Percentiles rank a stretch among this genome's conserved stretches.
These are phyloP conservation scores for Monosporascus cannonballus DNA, from an alignment of 2,329 filamentous ascomycete species.

Conservation along the genomic window DNA sequence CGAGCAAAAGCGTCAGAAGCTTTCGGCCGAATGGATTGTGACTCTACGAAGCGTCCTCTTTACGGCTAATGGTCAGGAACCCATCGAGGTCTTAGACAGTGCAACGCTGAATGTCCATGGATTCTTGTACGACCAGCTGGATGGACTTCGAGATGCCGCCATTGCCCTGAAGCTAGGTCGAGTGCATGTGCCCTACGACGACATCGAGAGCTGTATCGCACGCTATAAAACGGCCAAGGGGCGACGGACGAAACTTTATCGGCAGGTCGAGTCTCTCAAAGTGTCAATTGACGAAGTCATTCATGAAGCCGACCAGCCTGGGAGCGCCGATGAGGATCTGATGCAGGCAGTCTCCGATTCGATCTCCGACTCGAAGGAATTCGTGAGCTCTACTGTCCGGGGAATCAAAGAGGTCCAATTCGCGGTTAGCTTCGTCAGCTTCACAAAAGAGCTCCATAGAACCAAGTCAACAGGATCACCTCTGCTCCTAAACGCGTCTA, in stretches of 20 bases:
- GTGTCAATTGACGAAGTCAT: constrained; percentile 67
- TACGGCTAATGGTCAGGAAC: constrained; percentile 76
- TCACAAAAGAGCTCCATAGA: constrained; percentile 72
- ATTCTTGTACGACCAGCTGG: constrained; percentile 74
- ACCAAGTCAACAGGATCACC: constrained; percentile 62
- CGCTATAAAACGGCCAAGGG: constrained; percentile 45
- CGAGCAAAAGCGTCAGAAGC: constrained; percentile 50
- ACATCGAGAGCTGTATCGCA: constrained; percentile 60
- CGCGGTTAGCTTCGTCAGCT: constrained; percentile 81
- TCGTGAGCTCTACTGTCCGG: constrained; percentile 80
- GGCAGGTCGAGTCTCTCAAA: constrained; percentile 43
- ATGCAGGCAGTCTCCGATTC: constrained; percentile 85
- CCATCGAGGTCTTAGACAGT: constrained; percentile 83
- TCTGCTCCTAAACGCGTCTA: constrained; percentile 78
- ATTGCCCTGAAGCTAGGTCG: constrained; percentile 87
- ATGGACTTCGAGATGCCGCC: constrained; percentile 84
- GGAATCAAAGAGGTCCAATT: constrained; percentile 97
- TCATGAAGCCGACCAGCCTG: constrained; percentile 64
- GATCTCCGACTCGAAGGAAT: constrained; percentile 89
- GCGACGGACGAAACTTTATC: constrained; percentile 25
- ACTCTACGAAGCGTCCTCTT: constrained; percentile 82
- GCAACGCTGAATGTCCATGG: constrained; percentile 87
- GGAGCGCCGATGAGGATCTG: constrained; percentile 60
- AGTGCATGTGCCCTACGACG: constrained; percentile 85
- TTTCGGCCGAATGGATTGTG: constrained; percentile 91